Conservation (phyloP, 306 rosid genomes). For the Vicia sativa region DNA sequence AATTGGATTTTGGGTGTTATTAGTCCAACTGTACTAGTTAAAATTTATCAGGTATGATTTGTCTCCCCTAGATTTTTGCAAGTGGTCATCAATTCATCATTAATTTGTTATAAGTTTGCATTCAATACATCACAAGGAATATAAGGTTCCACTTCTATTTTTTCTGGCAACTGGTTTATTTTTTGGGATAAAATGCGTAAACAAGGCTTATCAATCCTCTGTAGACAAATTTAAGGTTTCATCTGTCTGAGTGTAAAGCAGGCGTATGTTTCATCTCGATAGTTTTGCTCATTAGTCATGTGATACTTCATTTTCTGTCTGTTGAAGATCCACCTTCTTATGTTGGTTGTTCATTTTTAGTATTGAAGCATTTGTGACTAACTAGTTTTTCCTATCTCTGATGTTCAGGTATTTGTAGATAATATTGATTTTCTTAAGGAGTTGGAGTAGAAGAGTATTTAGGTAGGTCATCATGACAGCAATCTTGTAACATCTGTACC, state of each 20-base stretch:
- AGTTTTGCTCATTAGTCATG: constrained; percentile 13
- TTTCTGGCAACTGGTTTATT: too few relatives aligned
- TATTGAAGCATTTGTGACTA: constrained; percentile 31
- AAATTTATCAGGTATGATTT: neutral
- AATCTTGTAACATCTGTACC: constrained; percentile 35
- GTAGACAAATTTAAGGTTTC: constrained; percentile 14
- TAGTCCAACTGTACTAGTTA: neutral
- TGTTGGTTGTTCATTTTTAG: constrained; percentile 23
- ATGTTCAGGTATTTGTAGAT: constrained; percentile 93
- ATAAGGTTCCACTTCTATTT: neutral
- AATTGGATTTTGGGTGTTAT: neutral
- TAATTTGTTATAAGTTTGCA: constrained; percentile 6
- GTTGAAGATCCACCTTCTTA: constrained; percentile 16
- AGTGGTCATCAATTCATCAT: constrained; percentile 6
- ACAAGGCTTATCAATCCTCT: constrained; percentile 5
- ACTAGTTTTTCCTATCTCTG: constrained; percentile 19
- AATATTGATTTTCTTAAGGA: constrained; percentile 89
- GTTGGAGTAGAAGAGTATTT: constrained; percentile 73
- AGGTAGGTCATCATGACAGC: constrained; percentile 27
- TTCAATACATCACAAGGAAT: neutral
- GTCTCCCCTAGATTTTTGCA: neutral
- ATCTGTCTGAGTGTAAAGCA: constrained; percentile 14
- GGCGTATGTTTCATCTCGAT: constrained; percentile 14
- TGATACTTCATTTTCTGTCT: constrained; percentile 21
- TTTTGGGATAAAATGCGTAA: neutral